phyloP scores from a whole-genome alignment of 192 early-diverging fungal species.

The Glomus cerebriforme region DNA sequence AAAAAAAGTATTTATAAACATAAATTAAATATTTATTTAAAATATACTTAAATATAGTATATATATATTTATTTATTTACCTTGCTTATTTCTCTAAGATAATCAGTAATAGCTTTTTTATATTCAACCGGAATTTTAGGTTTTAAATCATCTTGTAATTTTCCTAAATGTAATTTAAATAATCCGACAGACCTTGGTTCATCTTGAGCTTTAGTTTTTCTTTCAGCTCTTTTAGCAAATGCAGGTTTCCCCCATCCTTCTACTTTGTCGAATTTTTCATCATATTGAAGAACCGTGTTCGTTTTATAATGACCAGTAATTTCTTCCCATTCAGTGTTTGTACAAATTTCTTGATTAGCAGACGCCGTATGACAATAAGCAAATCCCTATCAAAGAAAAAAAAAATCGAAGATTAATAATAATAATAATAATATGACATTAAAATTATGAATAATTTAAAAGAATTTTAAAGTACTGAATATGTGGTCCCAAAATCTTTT shows the following conservation, averaged over 20 bases:
- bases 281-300: background rate
- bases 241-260: background rate
- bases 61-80: background rate
- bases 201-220: background rate
- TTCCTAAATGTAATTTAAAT: conserved; percentile 8
- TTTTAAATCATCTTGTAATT: background rate
- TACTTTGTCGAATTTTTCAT: background rate
- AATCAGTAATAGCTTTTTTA: conserved; percentile 8
- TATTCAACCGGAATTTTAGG: background rate
- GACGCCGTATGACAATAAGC: background rate
- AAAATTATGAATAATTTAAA: background rate
- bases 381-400: background rate
- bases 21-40: background rate
- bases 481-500: too few species aligned
- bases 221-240: background rate
- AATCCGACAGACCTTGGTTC: background rate
- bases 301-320: background rate
- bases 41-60: too few species aligned
- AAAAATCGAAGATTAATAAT: too few species aligned
- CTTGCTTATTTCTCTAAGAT: background rate
- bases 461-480: too few species aligned
- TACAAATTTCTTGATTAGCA: background rate
- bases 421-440: background rate
- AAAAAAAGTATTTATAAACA: background rate
- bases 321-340: background rate